A percentile compares a stretch with the other conserved stretches of the same genome.
phyloP scores from a whole-genome alignment of 805 yeast genomes.

The Wickerhamiella alocasiicola region DNA sequence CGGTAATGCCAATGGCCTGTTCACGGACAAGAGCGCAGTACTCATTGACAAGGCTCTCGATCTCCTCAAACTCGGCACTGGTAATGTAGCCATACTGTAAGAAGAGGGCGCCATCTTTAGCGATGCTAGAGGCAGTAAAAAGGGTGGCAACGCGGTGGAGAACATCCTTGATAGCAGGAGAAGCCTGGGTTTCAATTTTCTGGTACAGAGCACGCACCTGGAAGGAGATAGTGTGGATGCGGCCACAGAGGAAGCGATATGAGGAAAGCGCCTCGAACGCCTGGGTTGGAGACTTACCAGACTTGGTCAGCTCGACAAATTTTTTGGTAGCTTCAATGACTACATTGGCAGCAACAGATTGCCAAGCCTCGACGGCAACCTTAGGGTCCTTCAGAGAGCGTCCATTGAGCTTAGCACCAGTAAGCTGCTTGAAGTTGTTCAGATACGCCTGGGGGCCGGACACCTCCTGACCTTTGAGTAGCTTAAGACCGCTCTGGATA shows the following conservation, averaged over 20 bases:
- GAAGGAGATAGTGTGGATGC: conserved; percentile 28
- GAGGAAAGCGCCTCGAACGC: conserved; percentile 31
- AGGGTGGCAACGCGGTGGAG: conserved; percentile 45
- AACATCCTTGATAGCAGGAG: conserved; percentile 34
- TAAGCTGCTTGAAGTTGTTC: conserved; percentile 14
- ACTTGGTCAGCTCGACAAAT: conserved; percentile 18
- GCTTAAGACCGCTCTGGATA: conserved; percentile 33
- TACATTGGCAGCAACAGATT: conserved; percentile 25
- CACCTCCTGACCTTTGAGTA: conserved; percentile 32
- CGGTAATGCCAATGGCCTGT: conserved; percentile 67
- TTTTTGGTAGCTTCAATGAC: conserved; percentile 25
- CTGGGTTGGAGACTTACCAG: conserved; percentile 22
- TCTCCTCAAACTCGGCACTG: conserved; percentile 34
- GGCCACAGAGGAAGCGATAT: conserved; percentile 29
- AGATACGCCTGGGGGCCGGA: conserved; percentile 36
- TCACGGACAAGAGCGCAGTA: conserved; percentile 45
- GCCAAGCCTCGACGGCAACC: conserved; percentile 28
- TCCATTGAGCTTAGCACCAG: conserved; percentile 18
- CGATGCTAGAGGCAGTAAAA: conserved; percentile 55
- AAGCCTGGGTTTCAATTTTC: conserved; percentile 26
- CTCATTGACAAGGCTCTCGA: conserved; percentile 34
- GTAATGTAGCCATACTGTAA: conserved; percentile 48
- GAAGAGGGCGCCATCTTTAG: conserved; percentile 59
- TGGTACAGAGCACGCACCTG: conserved; percentile 28
- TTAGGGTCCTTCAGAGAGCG: conserved; percentile 20